Percentiles rank a stretch among this genome's conserved stretches.
Evolutionary conservation across 768 basidiomycete genomes (phyloP).

Genomic region (Sistotremastrum suecicum): DNA sequence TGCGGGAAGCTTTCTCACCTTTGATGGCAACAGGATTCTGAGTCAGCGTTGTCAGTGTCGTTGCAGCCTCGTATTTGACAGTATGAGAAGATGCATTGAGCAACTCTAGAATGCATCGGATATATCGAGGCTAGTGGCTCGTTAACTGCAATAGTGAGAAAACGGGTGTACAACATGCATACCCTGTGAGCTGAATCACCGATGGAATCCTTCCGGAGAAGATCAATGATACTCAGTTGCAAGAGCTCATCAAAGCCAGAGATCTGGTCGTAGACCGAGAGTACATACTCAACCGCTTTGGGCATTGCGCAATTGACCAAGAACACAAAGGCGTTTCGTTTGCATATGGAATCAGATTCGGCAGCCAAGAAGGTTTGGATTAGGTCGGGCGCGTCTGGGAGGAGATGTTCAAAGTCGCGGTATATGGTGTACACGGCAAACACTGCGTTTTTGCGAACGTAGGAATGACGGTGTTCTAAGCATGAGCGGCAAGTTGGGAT

Average conservation of each 20-base stretch:
- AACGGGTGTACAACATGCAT: not conserved
- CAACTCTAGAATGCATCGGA: conserved; percentile 85
- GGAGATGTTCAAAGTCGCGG: conserved; percentile 85
- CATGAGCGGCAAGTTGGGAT: conserved; percentile 88
- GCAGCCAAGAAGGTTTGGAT: conserved; percentile 93
- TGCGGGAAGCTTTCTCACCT: conserved; percentile 30
- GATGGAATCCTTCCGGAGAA: conserved; percentile 82
- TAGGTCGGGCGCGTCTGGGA: conserved; percentile 92
- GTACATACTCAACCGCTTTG: conserved; percentile 84
- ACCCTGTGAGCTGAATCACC: conserved; percentile 73
- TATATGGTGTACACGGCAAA: conserved; percentile 93
- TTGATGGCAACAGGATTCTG: conserved; percentile 95
- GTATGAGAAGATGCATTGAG: conserved; percentile 81
- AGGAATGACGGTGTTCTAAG: conserved; percentile 94
- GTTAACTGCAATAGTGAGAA: not conserved
- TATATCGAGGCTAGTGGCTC: conserved; percentile 64
- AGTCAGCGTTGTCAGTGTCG: conserved; percentile 83
- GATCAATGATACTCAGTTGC: conserved; percentile 93
- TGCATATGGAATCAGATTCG: conserved; percentile 92
- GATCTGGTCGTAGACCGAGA: conserved; percentile 75
- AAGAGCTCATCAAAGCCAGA: conserved; percentile 75
- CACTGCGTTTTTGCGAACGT: conserved; percentile 96
- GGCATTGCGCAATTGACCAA: conserved; percentile 76
- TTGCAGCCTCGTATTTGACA: conserved; percentile 96
- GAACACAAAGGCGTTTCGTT: conserved; percentile 94